Evolutionary conservation across 2,329 filamentous ascomycete genomes (phyloP).

Genomic region (Chaetomiaceae sp.): DNA sequence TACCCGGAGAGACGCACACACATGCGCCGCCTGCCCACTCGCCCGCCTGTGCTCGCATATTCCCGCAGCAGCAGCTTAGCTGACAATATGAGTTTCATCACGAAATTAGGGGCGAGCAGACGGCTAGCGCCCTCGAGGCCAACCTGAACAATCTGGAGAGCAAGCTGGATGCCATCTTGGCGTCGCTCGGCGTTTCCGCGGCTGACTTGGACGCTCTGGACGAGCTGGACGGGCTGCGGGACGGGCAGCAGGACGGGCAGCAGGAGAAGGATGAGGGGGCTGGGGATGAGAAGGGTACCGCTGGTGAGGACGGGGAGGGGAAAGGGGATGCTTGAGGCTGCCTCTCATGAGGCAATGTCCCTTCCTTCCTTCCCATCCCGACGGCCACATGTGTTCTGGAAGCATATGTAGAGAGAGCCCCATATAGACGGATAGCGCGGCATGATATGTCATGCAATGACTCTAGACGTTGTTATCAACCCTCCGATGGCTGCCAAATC

Average conservation of each 20-base stretch:
- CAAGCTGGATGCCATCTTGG: constrained; percentile 53
- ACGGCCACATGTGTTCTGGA: too few relatives aligned
- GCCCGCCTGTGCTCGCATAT: too few relatives aligned
- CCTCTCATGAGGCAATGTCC: background rate
- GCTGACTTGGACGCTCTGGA: constrained; percentile 8
- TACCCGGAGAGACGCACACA: too few relatives aligned
- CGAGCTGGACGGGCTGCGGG: too few relatives aligned
- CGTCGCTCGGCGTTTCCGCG: constrained; percentile 39
- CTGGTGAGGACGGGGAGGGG: background rate
- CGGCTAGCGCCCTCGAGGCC: constrained; percentile 49
- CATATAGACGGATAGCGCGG: too few relatives aligned
- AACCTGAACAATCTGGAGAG: constrained; percentile 49
- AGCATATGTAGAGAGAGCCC: too few relatives aligned
- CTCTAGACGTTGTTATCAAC: too few relatives aligned
- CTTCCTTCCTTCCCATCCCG: background rate
- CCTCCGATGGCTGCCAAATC: too few relatives aligned
- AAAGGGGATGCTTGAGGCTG: background rate
- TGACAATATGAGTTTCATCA: background rate
- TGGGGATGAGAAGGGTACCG: background rate
- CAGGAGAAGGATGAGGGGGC: background rate
- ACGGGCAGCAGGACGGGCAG: too few relatives aligned
- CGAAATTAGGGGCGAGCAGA: constrained; percentile 47
- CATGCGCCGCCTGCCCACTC: too few relatives aligned
- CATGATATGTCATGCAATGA: too few relatives aligned
- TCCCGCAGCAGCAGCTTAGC: background rate